Evolutionary conservation across 2,329 filamentous ascomycete species (phyloP), one percentile per base, ranked within the genome.

Genomic region (Monilinia polystroma): DNA sequence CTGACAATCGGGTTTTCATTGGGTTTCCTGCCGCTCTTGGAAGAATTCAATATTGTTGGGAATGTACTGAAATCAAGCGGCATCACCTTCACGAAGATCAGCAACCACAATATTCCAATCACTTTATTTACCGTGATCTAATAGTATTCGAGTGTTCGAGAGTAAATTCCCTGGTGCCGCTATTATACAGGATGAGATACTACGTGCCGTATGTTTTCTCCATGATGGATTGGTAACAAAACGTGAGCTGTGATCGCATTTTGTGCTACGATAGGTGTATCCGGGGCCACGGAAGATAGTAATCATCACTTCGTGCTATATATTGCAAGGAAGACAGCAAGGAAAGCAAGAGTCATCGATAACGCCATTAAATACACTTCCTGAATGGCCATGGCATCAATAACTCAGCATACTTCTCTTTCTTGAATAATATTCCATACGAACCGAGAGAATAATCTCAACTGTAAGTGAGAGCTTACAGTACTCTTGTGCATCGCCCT

Each of bases 41-140:
- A 60, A 23, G 29, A 16, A 38, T 35, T 51, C 45, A 20, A 62
- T 62, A 38, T 51, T 60, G 32, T 20, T 18, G n/a, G 58, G 45
- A 51, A 51, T 38, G 58, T 51, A 26, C n/a, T 38, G 32, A 38
- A 26, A 41, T 62, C 7, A 16, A 41, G 29, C 32, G 4, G 12
- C 10, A 51, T 62, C n/a, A 16, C 14, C 29, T 14, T 49, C 16
- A n/a, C 7, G 57, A 59, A 20, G n/a, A 11, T 35, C 12, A 4
- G n/a, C 23, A 12, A 7, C 29, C 2, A 32, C 1, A n/a, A 4
- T 6, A 0, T n/a, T 38, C 18, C 6, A 12, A 18, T 49, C 4
- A 3, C 5, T 38, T n/a, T 26, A 18, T 23, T 12, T 20, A 20
- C 8, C 14, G 35, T 11, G 16, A 23, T 11, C 29, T 14, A 12